These are phyloP conservation scores for Trichoderma semiorbis DNA, from an alignment of 2,329 filamentous ascomycete species.

Conservation along the genomic window DNA sequence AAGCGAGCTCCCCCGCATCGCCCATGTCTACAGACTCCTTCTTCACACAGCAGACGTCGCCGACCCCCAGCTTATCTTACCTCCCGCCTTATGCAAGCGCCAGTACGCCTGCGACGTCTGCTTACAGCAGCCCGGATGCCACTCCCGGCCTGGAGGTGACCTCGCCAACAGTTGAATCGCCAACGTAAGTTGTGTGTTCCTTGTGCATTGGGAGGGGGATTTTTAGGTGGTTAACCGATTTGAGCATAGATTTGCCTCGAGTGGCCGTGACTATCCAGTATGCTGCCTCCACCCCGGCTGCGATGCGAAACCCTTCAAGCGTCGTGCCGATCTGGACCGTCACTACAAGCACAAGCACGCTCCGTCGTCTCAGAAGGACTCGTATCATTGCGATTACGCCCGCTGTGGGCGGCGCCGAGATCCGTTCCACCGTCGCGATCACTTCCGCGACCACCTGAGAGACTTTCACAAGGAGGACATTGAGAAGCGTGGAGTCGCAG, in stretches of 20 bases:
- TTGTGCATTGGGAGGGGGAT: neutral
- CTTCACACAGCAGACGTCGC: constrained; percentile 29
- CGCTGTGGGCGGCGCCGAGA: constrained; percentile 43
- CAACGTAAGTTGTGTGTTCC: constrained; percentile 3
- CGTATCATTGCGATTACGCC: constrained; percentile 51
- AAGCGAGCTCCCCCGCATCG: constrained; percentile 13
- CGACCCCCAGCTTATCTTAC: constrained; percentile 20
- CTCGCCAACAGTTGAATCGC: constrained; percentile 17
- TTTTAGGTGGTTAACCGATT: constrained; percentile 7
- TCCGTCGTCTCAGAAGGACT: constrained; percentile 38
- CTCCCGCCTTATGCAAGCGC: constrained; percentile 22
- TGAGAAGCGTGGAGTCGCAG: constrained; percentile 41
- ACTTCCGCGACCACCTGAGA: constrained; percentile 55
- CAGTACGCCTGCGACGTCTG: constrained; percentile 13
- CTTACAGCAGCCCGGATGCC: constrained; percentile 22
- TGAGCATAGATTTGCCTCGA: constrained; percentile 16
- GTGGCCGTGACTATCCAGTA: constrained; percentile 33
- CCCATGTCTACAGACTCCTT: constrained; percentile 17
- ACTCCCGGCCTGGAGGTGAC: constrained; percentile 20
- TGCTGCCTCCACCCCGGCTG: constrained; percentile 42
- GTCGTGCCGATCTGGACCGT: constrained; percentile 53
- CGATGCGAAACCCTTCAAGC: constrained; percentile 44
- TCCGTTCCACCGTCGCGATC: constrained; percentile 53
- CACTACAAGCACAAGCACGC: constrained; percentile 50
- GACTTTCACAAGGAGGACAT: constrained; percentile 55